Percentiles rank a stretch among this genome's conserved stretches.
These are phyloP conservation scores for Pseudogymnoascus sp. DNA, from an alignment of 2,329 filamentous ascomycete genomes.

Conservation along the genomic window DNA sequence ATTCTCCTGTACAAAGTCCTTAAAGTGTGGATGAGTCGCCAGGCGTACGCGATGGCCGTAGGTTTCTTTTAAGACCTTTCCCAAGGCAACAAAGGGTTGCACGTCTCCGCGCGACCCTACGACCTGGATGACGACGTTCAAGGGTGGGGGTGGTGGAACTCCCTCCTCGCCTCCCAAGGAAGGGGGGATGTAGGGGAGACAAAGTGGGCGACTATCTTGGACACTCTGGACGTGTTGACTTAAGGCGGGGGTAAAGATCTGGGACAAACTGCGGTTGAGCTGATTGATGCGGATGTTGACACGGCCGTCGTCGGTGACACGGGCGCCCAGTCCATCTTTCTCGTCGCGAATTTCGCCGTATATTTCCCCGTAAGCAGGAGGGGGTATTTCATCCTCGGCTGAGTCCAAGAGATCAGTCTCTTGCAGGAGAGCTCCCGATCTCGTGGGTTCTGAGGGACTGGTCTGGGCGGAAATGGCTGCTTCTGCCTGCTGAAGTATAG, in stretches of 20 bases:
- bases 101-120: slow-evolving; percentile 69
- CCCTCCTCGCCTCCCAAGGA: slow-evolving; percentile 49
- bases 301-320: slow-evolving; percentile 53
- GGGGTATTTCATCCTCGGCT: slow-evolving; percentile 25
- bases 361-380: slow-evolving; percentile 35
- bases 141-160: neutral
- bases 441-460: too few relatives aligned
- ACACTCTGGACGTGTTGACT: slow-evolving; percentile 32
- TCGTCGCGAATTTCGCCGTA: slow-evolving; percentile 34
- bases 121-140: slow-evolving; percentile 66
- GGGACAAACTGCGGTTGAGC: slow-evolving; percentile 56
- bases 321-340: slow-evolving; percentile 32
- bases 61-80: slow-evolving; percentile 53
- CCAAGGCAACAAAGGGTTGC: slow-evolving; percentile 67
- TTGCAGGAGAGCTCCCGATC: slow-evolving; percentile 13
- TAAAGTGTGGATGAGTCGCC: slow-evolving; percentile 64
- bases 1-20: slow-evolving; percentile 60
- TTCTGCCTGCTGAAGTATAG: too few relatives aligned
- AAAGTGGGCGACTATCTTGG: slow-evolving; percentile 12
- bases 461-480: too few relatives aligned
- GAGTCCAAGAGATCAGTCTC: slow-evolving; percentile 22
- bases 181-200: slow-evolving; percentile 65
- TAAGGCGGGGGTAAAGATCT: slow-evolving; percentile 60
- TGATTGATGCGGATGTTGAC: slow-evolving; percentile 75
- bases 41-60: slow-evolving; percentile 67